Base-by-base conservation (phyloP, 306 rosid genomes). In the Inga oerstediana region DNA sequence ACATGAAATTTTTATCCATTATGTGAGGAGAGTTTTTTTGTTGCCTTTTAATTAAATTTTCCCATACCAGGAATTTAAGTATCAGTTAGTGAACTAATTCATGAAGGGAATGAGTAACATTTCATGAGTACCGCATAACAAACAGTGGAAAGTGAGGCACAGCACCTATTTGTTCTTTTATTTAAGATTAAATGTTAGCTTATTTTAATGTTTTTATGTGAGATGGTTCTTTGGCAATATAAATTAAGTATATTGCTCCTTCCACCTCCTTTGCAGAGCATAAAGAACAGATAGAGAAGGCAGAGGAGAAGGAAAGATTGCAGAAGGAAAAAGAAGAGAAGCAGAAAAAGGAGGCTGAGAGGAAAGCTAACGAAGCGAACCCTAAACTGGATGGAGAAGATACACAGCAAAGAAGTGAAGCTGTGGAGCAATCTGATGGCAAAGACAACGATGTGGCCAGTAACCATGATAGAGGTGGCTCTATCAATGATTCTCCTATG, bases 261-360 rank as follows among this genome's bases (percentile, higher is more conserved):
- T 52, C 15, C 58, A 49, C 82, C 75, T 88, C 35, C 74, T 77
- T 54, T 88, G 76, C 83, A 97, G 99, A 97, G 79, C 98, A 86
- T 80, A 97, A 94, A 83, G 99, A 97, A 86, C 97, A 90, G 83
- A 92, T 97, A 86, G 99, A 94, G 74, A 94, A 91, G 92, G 95
- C 87, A 35, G 99, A 94, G 88, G 98, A 93, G 94, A 89, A 89
- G 87, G 98, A 92, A 75, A 97, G 92, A 10, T 82, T 92, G 58
- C 85, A 22, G 85, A 94, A 86, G 87, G 98, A 90, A 84, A 86
- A 82, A 80, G 91, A 90, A 82, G 93, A 88, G 88, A 87, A 79
- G 80, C 81, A 87, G 87, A 90, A 88, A 86, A 88, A 79, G 78
- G 94, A 91, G 83, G 91, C 88, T 3, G 90, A 89, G 83, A 90